These are phyloP conservation scores for Ceriops decandra DNA, from an alignment of 345 rosid species.

Conservation along the genomic window DNA sequence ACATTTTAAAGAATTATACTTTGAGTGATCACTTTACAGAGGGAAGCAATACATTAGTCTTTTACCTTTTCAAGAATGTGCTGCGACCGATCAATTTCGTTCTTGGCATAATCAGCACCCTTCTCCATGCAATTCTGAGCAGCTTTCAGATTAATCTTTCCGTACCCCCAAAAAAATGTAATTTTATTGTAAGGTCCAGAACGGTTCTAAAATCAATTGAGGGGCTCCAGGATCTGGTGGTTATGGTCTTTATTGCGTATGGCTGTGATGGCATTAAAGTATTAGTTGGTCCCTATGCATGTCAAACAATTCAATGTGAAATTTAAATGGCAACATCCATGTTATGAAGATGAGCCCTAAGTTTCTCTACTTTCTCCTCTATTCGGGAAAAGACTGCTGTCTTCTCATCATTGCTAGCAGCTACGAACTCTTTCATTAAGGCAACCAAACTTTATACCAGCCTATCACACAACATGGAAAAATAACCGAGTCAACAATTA, in stretches of 20 bases:
- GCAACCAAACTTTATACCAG: conserved; percentile 81
- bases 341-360: conserved; percentile 45
- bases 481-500: not conserved
- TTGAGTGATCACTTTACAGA: not conserved
- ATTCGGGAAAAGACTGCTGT: conserved; percentile 55
- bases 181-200: not conserved
- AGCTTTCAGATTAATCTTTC: conserved; percentile 56
- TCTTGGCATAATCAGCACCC: conserved; percentile 72
- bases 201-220: not conserved
- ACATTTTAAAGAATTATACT: not conserved
- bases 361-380: conserved; percentile 72
- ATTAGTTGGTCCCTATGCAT: too few relatives aligned
- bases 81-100: conserved; percentile 71
- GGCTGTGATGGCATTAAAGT: not conserved
- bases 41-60: not conserved
- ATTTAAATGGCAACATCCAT: not conserved
- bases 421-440: conserved; percentile 76
- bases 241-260: not conserved
- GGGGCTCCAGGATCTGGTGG: not conserved
- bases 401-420: conserved; percentile 71
- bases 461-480: conserved; percentile 35
- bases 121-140: conserved; percentile 71
- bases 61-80: conserved; percentile 82
- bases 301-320: not conserved
- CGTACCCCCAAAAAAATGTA: conserved; percentile 42